phyloP scores from a whole-genome alignment of 2,329 filamentous ascomycete genomes.

The Scopulariopsis brevicaulis region DNA sequence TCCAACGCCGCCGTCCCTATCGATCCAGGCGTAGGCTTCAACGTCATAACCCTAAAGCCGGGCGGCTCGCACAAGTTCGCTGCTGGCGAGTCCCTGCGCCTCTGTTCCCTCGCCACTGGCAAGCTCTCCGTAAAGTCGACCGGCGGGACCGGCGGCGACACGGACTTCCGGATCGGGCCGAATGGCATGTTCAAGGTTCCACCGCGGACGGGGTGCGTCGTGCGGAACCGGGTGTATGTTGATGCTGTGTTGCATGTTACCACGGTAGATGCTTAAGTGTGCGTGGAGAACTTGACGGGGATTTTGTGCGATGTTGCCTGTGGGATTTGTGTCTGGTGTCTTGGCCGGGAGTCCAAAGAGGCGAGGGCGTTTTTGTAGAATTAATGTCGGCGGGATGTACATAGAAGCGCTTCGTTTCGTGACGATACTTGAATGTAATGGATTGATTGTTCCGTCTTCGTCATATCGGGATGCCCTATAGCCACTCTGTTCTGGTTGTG shows the following conservation, averaged over 20 bases:
- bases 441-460: no score
- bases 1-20: conserved; percentile 22
- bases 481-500: no score
- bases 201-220: conserved; percentile 22
- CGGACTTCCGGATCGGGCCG: conserved; percentile 27
- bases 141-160: conserved; percentile 7
- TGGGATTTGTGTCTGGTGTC: background rate
- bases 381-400: no score
- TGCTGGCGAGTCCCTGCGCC: conserved; percentile 17
- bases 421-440: no score
- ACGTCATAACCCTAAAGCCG: conserved; percentile 26
- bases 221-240: conserved; percentile 30
- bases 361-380: no score
- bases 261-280: conserved; percentile 12
- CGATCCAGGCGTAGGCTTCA: conserved; percentile 24
- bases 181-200: conserved; percentile 31
- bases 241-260: conserved; percentile 31
- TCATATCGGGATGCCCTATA: no score
- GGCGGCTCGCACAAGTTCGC: conserved; percentile 21
- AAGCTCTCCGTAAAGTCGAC: conserved; percentile 26
- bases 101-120: conserved; percentile 26
- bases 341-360: no score
- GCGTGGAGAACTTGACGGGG: background rate
- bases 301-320: no score
- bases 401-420: no score